Base-by-base conservation (phyloP, 495 filamentous ascomycete species). In the Letharia columbiana region DNA sequence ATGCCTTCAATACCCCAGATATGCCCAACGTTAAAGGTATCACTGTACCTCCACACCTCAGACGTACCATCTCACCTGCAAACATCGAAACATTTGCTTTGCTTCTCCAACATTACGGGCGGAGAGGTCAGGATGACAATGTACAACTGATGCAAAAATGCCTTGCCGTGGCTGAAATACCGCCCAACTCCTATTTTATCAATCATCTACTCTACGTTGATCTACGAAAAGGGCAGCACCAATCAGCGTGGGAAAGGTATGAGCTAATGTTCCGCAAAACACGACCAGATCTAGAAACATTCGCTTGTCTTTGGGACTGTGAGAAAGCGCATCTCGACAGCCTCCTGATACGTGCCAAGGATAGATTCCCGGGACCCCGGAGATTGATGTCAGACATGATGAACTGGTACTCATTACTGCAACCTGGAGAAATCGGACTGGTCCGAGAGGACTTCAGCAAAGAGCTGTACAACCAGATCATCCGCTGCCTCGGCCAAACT, bases 61-160 rank as follows among this genome's bases (percentile, higher is more conserved):
- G 77, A 63, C 76, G 82, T 37, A 71, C 71, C 28, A 75, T 83
- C 6, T 80, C 84, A 49, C 71, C 73, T n/a, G 90, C 88, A 13
- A 91, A 80, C 35, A 82, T 87, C 44, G 90, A 93, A 69, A 93
- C 90, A 0, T 91, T 91, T 68, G 87, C 83, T 0, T 77, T 93
- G 31, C 82, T 93, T 41, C 83, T 91, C 33, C 81, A 88, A 49
- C 84, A 89, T 67, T 91, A 91, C 71, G 83, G 80, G 59, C 80
- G 83, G 59, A 81, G 87, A 49, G 75, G 83, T 18, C 80, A 86
- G 37, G 78, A 84, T 61, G 73, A 77, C 8, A 80, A 82, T 69
- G 77, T 88, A 62, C 71, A 81, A 59, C 77, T 85, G 49, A 75
- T 92, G 15, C 83, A 83, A 69, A 75, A 81, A 44, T 80, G 79